These are phyloP conservation scores for Graphilbum fragrans DNA, from an alignment of 2,329 filamentous ascomycete species.

Conservation along the genomic window DNA sequence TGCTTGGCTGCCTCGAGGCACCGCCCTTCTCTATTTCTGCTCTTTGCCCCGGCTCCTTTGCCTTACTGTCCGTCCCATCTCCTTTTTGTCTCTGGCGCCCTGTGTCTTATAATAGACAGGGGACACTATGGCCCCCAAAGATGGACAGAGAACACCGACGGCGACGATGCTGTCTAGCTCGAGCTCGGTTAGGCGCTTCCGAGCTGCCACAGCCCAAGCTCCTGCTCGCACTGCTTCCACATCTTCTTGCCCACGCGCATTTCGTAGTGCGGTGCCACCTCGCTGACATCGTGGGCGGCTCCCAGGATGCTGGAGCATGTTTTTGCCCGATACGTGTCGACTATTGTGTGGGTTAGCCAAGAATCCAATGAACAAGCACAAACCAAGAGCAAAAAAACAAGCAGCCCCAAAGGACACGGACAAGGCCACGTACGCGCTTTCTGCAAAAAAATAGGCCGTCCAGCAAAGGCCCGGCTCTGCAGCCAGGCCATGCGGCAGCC, in stretches of 20 bases:
- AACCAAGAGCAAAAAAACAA: not conserved
- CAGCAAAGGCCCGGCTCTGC: slow-evolving; percentile 83
- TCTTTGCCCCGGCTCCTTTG: no score
- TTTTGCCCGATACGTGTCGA: slow-evolving; percentile 91
- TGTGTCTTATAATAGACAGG: no score
- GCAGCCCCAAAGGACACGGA: not conserved
- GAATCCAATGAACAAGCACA: not conserved
- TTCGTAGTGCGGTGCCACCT: slow-evolving; percentile 77
- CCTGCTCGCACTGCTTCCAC: slow-evolving; percentile 29
- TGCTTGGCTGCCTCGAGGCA: no score
- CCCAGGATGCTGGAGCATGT: slow-evolving; percentile 72
- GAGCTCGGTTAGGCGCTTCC: no score
- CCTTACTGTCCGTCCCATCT: no score
- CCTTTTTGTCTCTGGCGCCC: no score
- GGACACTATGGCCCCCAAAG: no score
- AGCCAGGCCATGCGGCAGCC: slow-evolving; percentile 96
- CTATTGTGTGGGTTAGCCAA: slow-evolving; percentile 28
- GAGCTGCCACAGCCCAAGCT: slow-evolving; percentile 9
- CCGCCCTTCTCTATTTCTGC: no score
- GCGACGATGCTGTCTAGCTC: no score
- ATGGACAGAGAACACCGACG: no score
- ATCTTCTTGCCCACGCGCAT: slow-evolving; percentile 74
- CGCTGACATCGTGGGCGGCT: slow-evolving; percentile 59
- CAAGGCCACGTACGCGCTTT: slow-evolving; percentile 58
- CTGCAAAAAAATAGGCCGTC: slow-evolving; percentile 77